Evolutionary conservation across 371 early-diverging fungal genomes (phyloP).

Genomic region (Mortierella polycephala): DNA sequence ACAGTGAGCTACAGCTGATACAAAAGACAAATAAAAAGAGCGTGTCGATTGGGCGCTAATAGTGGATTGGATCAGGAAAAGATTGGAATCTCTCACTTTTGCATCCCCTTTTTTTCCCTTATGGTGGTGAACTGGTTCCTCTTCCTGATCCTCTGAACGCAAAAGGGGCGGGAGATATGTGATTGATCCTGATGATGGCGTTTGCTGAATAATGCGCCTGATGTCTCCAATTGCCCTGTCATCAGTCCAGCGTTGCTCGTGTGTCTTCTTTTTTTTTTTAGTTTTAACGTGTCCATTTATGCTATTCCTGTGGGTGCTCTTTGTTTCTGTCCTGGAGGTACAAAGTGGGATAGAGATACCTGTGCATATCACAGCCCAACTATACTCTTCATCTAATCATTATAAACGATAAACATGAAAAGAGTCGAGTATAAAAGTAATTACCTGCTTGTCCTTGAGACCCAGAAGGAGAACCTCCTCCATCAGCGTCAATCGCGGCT

Average conservation of each 20-base stretch:
- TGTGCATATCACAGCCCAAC: not conserved
- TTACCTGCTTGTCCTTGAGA: conserved; percentile 92
- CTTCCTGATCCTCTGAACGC: not conserved
- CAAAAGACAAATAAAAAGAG: not conserved
- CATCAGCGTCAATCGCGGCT: conserved; percentile 87
- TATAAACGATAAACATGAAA: not conserved
- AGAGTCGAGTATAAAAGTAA: not conserved
- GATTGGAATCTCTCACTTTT: not conserved
- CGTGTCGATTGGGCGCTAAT: not conserved
- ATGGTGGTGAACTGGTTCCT: not conserved
- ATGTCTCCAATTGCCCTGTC: too few relatives aligned
- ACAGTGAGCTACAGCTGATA: not conserved
- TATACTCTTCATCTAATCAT: not conserved
- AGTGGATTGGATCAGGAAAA: not conserved
- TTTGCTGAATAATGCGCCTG: not conserved
- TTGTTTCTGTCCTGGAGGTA: not conserved
- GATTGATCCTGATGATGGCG: not conserved
- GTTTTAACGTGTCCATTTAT: not conserved
- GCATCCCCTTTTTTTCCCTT: not conserved
- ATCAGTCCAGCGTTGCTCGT: too few relatives aligned
- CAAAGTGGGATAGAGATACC: not conserved
- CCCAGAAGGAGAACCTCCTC: conserved; percentile 95
- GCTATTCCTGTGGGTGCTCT: not conserved
- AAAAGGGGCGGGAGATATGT: not conserved
- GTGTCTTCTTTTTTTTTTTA: too few relatives aligned